Conservation (phyloP, 2,329 filamentous ascomycete genomes). For the Alternaria longipes region DNA sequence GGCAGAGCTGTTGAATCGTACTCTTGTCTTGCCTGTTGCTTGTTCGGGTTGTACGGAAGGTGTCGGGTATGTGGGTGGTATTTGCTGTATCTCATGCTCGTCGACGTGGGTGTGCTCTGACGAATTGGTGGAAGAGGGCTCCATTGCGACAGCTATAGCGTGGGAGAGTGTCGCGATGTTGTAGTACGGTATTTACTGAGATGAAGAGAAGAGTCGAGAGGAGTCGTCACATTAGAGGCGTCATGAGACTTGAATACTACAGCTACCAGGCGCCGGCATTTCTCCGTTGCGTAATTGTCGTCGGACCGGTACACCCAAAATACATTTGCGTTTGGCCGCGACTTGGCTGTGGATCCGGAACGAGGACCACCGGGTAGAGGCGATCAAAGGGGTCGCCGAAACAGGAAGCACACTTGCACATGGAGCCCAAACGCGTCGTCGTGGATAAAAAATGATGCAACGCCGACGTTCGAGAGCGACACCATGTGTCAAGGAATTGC, state of each 20-base stretch:
- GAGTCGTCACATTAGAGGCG: neutral
- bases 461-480: constrained; percentile 3
- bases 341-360: constrained; percentile 14
- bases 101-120: constrained; percentile 22
- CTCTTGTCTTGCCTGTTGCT: constrained; percentile 25
- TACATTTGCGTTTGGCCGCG: constrained; percentile 11
- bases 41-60: constrained; percentile 24
- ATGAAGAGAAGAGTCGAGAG: neutral
- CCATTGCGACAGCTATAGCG: constrained; percentile 21
- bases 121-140: constrained; percentile 25
- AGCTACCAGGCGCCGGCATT: constrained; percentile 4
- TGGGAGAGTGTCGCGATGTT: neutral
- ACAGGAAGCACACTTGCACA: constrained; percentile 14
- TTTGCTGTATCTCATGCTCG: constrained; percentile 18
- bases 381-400: constrained; percentile 9
- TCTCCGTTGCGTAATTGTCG: constrained; percentile 4
- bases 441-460: constrained; percentile 12
- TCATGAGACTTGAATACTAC: constrained; percentile 4
- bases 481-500: constrained; percentile 13
- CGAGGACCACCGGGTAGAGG: constrained; percentile 7
- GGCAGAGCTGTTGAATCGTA: constrained; percentile 43
- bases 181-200: neutral
- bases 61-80: constrained; percentile 12
- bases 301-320: constrained; percentile 8
- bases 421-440: constrained; percentile 11